These are phyloP conservation scores for Mycena alexandri DNA, from an alignment of 768 basidiomycete genomes.

Conservation along the genomic window DNA sequence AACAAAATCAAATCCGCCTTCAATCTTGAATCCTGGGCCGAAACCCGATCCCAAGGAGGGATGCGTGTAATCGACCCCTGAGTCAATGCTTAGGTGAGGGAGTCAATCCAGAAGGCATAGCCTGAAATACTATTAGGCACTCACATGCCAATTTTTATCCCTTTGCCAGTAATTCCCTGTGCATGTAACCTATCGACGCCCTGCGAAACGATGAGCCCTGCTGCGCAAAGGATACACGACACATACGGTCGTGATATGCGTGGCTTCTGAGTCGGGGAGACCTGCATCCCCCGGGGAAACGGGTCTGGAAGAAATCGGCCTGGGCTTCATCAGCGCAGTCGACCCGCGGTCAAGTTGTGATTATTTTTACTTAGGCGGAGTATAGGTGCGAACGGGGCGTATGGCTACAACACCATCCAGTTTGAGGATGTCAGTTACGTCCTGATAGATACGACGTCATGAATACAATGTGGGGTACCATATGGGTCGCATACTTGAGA, in stretches of 20 bases:
- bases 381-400: constrained; percentile 56
- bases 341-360: no score
- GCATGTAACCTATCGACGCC: constrained; percentile 77
- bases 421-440: constrained; percentile 57
- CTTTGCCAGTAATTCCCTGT: constrained; percentile 69
- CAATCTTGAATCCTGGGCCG: constrained; percentile 64
- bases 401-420: constrained; percentile 69
- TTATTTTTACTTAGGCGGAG: no score
- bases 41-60: constrained; percentile 66
- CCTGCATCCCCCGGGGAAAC: constrained; percentile 58
- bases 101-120: no score
- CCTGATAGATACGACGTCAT: constrained; percentile 48
- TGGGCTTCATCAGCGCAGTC: constrained; percentile 37
- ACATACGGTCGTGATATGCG: constrained; percentile 63
- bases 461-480: neutral
- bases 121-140: constrained; percentile 29
- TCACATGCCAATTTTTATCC: constrained; percentile 77
- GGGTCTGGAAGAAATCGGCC: constrained; percentile 53
- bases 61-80: constrained; percentile 68
- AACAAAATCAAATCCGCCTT: constrained; percentile 69
- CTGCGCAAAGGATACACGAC: neutral
- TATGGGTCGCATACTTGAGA: constrained; percentile 41
- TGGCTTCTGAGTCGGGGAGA: constrained; percentile 59
- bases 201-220: constrained; percentile 42
- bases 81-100: constrained; percentile 15